These are phyloP conservation scores for Sphagnum tenellum DNA, from an alignment of 225 moss, liverwort and hornwort species.

Conservation along the genomic window DNA sequence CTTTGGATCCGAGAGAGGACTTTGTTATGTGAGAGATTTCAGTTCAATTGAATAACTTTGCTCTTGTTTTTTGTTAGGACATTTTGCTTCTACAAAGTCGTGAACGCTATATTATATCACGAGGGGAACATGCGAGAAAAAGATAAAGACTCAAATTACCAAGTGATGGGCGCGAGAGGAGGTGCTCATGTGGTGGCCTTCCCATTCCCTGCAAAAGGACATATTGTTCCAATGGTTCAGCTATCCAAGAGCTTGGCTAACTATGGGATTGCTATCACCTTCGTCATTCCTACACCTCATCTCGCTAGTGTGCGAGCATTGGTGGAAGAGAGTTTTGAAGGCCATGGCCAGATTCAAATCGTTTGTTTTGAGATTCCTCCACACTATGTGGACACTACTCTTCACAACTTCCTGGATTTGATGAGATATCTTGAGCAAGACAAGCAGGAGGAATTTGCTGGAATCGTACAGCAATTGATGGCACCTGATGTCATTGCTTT, in stretches of 20 bases:
- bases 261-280: slow-evolving; percentile 29
- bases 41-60: too few species aligned
- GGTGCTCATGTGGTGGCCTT: slow-evolving; percentile 27
- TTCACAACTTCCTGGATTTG: too few species aligned
- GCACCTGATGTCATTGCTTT: slow-evolving; percentile 4
- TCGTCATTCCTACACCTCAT: slow-evolving; percentile 18
- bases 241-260: slow-evolving; percentile 20
- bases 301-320: slow-evolving; percentile 6
- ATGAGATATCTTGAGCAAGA: slow-evolving; percentile 8
- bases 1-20: too few species aligned
- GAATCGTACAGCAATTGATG: not conserved
- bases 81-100: too few species aligned
- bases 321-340: slow-evolving; percentile 13
- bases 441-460: slow-evolving; percentile 7
- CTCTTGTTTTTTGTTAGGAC: too few species aligned
- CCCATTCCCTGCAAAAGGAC: slow-evolving; percentile 38
- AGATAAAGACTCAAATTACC: too few species aligned
- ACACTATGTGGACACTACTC: slow-evolving; percentile 16
- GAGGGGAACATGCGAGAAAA: too few species aligned
- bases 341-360: too few species aligned
- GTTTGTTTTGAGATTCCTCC: slow-evolving; percentile 21
- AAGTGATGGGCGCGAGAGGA: too few species aligned
- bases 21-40: too few species aligned
- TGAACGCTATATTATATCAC: too few species aligned
- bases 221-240: slow-evolving; percentile 19